Percentiles rank a stretch among this genome's conserved stretches.
These are phyloP conservation scores for Stachybotrys chartarum DNA, from an alignment of 2,329 filamentous ascomycete species.

Conservation along the genomic window DNA sequence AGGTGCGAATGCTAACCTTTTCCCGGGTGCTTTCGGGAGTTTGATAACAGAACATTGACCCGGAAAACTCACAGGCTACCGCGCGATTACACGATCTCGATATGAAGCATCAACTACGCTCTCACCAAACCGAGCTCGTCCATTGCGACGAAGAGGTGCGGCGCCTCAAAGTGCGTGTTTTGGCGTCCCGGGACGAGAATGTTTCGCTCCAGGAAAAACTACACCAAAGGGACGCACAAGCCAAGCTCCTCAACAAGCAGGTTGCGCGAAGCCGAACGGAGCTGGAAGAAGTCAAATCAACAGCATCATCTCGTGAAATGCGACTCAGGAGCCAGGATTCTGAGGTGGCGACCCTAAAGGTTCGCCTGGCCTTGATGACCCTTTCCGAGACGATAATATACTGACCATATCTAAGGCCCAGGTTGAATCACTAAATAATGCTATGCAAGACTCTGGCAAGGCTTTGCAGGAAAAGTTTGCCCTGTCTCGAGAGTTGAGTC, in stretches of 20 bases:
- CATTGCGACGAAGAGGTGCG: slow-evolving; percentile 70
- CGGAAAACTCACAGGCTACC: neutral
- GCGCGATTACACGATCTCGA: slow-evolving; percentile 52
- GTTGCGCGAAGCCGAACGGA: slow-evolving; percentile 32
- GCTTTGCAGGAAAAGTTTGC: slow-evolving; percentile 53
- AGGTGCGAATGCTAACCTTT: neutral
- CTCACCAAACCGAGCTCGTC: slow-evolving; percentile 59
- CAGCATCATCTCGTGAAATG: slow-evolving; percentile 36
- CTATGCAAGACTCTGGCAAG: slow-evolving; percentile 64
- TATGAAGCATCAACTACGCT: slow-evolving; percentile 58
- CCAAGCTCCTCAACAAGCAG: slow-evolving; percentile 38
- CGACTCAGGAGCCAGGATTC: slow-evolving; percentile 40
- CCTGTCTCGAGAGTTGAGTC: slow-evolving; percentile 42
- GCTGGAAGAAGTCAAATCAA: slow-evolving; percentile 35
- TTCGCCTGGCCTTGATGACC: slow-evolving; percentile 15
- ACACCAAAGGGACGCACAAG: slow-evolving; percentile 49
- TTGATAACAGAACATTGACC: too few relatives aligned
- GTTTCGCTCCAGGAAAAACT: slow-evolving; percentile 59
- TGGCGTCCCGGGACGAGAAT: slow-evolving; percentile 71
- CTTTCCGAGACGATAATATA: neutral
- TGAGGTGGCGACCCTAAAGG: slow-evolving; percentile 41
- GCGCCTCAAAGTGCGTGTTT: slow-evolving; percentile 58
- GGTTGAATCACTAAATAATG: slow-evolving; percentile 58
- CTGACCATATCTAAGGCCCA: slow-evolving; percentile 49
- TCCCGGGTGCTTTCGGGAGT: neutral